phyloP scores from a whole-genome alignment of 1,139 yeast genomes.

The Scheffersomyces parashehatae region DNA sequence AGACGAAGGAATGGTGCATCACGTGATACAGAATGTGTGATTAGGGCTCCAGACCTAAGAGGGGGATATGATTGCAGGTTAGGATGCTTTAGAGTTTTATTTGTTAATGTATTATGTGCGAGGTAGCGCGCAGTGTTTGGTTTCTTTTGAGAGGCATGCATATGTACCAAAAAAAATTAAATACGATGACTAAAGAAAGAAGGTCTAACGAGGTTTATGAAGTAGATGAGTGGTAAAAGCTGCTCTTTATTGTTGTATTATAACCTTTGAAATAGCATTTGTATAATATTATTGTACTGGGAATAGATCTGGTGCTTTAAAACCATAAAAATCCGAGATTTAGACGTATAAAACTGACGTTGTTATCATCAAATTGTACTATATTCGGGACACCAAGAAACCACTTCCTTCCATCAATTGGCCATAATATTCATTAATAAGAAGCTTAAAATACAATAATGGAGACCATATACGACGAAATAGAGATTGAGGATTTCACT shows the following conservation, averaged over 20 bases:
- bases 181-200: not conserved
- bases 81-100: too few species aligned
- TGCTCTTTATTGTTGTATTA: not conserved
- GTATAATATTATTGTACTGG: too few species aligned
- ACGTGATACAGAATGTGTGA: not conserved
- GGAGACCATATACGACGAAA: constrained; percentile 82
- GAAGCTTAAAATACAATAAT: constrained; percentile 15
- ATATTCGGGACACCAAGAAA: not conserved
- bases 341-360: too few species aligned
- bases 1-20: not conserved
- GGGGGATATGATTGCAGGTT: not conserved
- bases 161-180: not conserved
- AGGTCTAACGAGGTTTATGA: too few species aligned
- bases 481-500: constrained; percentile 95
- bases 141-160: not conserved
- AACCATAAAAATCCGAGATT: too few species aligned
- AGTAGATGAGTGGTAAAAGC: too few species aligned
- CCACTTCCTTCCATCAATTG: not conserved
- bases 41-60: constrained; percentile 12
- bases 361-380: not conserved
- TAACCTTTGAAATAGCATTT: not conserved
- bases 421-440: not conserved
- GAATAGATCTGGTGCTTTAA: too few species aligned
- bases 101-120: too few species aligned
- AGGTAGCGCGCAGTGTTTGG: not conserved